Base-by-base conservation (phyloP, 2,329 filamentous ascomycete species). In the Talaromyces pinophilus region DNA sequence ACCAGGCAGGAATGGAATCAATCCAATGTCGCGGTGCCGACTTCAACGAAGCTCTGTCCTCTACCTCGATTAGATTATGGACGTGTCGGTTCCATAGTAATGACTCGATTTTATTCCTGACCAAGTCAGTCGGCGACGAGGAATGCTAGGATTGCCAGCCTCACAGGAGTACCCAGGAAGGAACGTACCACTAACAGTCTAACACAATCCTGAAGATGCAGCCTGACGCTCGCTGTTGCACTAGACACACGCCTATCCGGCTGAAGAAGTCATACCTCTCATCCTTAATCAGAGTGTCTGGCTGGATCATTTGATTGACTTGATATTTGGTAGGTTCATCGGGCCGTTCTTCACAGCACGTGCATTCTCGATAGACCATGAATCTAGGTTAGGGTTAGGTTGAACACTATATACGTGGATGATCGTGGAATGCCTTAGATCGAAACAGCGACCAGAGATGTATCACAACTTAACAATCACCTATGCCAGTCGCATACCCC, bases 321-420 rank as follows among this genome's bases (percentile, higher is more conserved):
- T 30, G 33, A 57, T 38, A 57, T 38, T 15, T 38, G 54, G 54
- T 57, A 57, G n/a, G 33, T 60, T 46, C 40, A 46, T 44, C 57
- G 38, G 38, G 19, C 57, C 57, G 38, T 60, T 59, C 10, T 44
- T 25, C 57, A 19, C 35, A 60, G 57, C 57, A 60, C 57, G 57
- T 60, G 57, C 38, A 46, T 19, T 46, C 52, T 57, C 33, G 10
- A 22, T 10, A 38, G n/a, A 57, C 54, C 33, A 38, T 38, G 35
- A 10, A 35, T 35, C 33, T 35, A 35, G 33, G 19, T 19, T 19
- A 19, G 19, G 33, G 10, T 35, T 10, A 35, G 33, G 10, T 13
- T 13, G 33, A 35, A 35, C 33, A 35, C 33, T 35, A 35, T 35
- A 35, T 13, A 50, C 2, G 17, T 44, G 44, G 19, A 48, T 48